phyloP scores from a whole-genome alignment of 192 early-diverging fungal species.

The Linnemannia exigua region DNA sequence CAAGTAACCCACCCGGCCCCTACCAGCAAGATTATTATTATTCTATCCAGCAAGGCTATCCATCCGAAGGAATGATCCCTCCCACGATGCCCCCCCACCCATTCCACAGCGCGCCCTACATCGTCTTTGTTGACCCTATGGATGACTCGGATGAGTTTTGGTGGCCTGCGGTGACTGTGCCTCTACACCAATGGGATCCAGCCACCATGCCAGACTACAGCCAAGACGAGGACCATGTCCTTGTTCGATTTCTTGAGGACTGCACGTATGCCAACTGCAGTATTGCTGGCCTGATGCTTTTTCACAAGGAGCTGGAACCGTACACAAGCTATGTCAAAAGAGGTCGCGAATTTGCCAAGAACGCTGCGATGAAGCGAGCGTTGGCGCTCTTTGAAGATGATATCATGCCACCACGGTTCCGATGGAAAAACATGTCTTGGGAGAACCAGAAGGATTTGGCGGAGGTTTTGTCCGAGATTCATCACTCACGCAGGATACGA shows the following conservation, averaged over 20 bases:
- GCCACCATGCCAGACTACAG: conserved; percentile 27
- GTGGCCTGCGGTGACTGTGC: conserved; percentile 39
- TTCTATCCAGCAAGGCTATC: background rate
- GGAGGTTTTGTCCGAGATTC: conserved; percentile 8
- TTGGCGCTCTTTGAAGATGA: conserved; percentile 11
- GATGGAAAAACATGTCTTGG: conserved; percentile 24
- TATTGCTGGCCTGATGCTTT: conserved; percentile 25
- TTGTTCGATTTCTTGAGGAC: conserved; percentile 37
- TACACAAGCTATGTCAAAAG: conserved; percentile 8
- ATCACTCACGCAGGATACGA: background rate
- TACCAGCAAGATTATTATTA: background rate
- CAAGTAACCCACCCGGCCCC: background rate
- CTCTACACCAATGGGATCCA: conserved; percentile 17
- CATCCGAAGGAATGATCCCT: too few relatives aligned
- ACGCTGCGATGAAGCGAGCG: conserved; percentile 19
- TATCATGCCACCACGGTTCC: background rate
- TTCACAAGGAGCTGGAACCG: conserved; percentile 9
- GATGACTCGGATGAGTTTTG: conserved; percentile 12
- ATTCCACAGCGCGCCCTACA: conserved; percentile 29
- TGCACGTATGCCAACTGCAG: conserved; percentile 20
- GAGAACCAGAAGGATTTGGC: background rate
- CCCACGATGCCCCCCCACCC: conserved; percentile 9
- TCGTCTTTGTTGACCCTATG: conserved; percentile 40
- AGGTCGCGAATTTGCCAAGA: conserved; percentile 15
- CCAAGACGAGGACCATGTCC: conserved; percentile 11